Conservation (phyloP, 2,329 filamentous ascomycete genomes). For the Aureobasidium sp. region DNA sequence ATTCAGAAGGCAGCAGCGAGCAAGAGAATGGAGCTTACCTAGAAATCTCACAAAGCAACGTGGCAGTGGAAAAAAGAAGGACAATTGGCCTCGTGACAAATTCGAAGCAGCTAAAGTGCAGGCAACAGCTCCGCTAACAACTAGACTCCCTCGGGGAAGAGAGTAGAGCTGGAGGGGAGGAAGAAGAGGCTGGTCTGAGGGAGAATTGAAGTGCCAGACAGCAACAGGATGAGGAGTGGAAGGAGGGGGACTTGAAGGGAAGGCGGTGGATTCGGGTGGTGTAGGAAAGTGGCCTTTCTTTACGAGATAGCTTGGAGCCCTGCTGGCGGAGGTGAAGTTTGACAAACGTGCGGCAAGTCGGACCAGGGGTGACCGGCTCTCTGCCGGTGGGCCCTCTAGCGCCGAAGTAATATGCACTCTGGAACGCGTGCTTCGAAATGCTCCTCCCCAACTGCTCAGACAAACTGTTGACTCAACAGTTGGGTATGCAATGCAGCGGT, state of each 20-base stretch:
- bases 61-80: slow-evolving; percentile 8
- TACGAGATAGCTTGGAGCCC: slow-evolving; percentile 15
- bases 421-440: slow-evolving; percentile 11
- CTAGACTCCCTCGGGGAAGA: slow-evolving; percentile 9
- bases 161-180: slow-evolving; percentile 6
- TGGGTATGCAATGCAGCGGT: slow-evolving; percentile 1
- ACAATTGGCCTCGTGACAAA: slow-evolving; percentile 16
- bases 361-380: slow-evolving; percentile 7
- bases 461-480: slow-evolving; percentile 7
- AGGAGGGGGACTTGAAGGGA: slow-evolving; percentile 5
- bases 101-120: slow-evolving; percentile 16
- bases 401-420: slow-evolving; percentile 11
- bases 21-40: slow-evolving; percentile 1
- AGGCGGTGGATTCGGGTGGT: slow-evolving; percentile 12
- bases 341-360: slow-evolving; percentile 10
- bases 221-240: not conserved
- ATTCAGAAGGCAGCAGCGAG: not conserved
- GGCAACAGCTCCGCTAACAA: slow-evolving; percentile 12
- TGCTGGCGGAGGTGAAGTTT: slow-evolving; percentile 6
- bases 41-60: slow-evolving; percentile 9
- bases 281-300: slow-evolving; percentile 16
- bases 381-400: slow-evolving; percentile 7
- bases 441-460: not conserved
- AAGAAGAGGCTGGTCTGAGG: slow-evolving; percentile 9
- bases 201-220: slow-evolving; percentile 14